Base-by-base conservation (phyloP, 2,329 filamentous ascomycete species). In the Parastagonospora avenae region DNA sequence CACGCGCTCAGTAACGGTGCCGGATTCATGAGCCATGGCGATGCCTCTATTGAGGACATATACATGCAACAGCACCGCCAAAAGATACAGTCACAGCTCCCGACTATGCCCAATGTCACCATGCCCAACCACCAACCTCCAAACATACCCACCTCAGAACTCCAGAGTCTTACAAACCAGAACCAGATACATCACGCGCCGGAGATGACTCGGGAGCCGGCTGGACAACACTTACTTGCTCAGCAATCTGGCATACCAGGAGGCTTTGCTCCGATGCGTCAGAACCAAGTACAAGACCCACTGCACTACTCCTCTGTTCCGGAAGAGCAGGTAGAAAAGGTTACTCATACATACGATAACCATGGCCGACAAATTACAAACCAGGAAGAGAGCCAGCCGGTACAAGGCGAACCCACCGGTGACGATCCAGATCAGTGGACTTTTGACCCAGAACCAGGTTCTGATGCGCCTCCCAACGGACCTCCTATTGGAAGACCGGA, bases 361-460 rank as follows among this genome's bases (percentile, higher is more conserved):
- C 82, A 82, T 61, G 83, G 84, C 15, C 76, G 82, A 42, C 79
- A 80, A 42, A 74, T 84, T 41, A 64, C 74, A 2, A 55, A 60
- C 4, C 75, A 72, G 54, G 79, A 81, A 42, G 76, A 79, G n/a
- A 60, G 68, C n/a, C 47, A 43, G 9, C n/a, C 49, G 10, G 50
- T 36, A 57, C 68, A 46, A 48, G 59, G 50, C 15, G 77, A 77
- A 38, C 77, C 79, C 32, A 61, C 76, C 12, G 48, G 48, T 7
- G 79, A 85, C 46, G 82, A 86, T 66, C 54, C 76, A 0, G 92
- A 96, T 66, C 90, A 84, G 8, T 99, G 94, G 94, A 92, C 95
- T 66, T 99, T 99, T 62, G 91, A 93, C 46, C 35, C 42, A 9
- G 92, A 97, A 51, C 82, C 85, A 8, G 79, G 86, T 45, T 76